Conservation (phyloP, 495 filamentous ascomycete species). For the Lepidopterella palustris region DNA sequence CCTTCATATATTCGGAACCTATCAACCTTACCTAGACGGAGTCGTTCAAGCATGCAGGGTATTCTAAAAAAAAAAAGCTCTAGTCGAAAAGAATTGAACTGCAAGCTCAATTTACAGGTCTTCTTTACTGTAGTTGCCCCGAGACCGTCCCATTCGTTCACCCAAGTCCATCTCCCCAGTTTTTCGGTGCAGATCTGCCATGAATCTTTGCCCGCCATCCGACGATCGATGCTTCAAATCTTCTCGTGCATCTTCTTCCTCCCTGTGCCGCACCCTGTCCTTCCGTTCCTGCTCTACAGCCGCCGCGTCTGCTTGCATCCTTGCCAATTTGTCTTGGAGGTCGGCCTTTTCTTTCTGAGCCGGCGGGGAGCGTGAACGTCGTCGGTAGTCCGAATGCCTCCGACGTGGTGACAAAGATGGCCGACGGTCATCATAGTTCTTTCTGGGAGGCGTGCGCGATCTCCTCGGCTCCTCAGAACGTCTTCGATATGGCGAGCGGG, state of each 20-base stretch:
- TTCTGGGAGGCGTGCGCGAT: conserved; percentile 12
- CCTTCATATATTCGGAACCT: no score
- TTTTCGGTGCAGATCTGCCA: conserved; percentile 3
- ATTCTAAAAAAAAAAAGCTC: neutral
- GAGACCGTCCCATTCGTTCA: conserved; percentile 3
- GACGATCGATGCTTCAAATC: conserved; percentile 25
- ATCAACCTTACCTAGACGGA: no score
- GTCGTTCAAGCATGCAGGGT: no score
- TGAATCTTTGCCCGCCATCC: conserved; percentile 15
- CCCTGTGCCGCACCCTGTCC: conserved; percentile 47
- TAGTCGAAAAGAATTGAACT: neutral
- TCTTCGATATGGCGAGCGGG: neutral
- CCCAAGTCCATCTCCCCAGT: conserved; percentile 12
- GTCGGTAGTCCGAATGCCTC: neutral
- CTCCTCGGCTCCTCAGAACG: conserved; percentile 6
- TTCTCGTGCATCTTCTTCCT: conserved; percentile 57
- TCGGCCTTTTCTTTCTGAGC: conserved; percentile 25
- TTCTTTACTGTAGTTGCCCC: neutral
- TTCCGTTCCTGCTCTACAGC: conserved; percentile 66
- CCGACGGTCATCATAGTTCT: neutral
- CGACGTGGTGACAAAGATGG: neutral
- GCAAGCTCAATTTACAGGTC: conserved; percentile 1
- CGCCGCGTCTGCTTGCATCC: conserved; percentile 81
- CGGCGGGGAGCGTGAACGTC: neutral
- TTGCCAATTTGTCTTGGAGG: conserved; percentile 63